phyloP scores from a whole-genome alignment of 768 basidiomycete genomes.

The Tubosaeta brunneosetosa region DNA sequence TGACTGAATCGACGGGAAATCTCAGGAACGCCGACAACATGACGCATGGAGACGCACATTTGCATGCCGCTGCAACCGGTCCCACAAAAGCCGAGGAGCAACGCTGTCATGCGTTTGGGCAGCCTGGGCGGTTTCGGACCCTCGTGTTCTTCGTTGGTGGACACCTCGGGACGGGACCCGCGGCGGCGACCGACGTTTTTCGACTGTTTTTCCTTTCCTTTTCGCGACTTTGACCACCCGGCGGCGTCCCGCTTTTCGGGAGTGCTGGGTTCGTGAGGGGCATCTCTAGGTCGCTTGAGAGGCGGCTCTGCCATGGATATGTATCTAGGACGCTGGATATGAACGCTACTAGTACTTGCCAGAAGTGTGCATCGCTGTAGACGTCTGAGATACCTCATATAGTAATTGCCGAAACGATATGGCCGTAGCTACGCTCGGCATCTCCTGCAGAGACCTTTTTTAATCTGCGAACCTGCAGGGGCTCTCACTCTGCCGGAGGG shows the following conservation, averaged over 20 bases:
- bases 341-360: background rate
- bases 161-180: conserved; percentile 31
- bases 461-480: background rate
- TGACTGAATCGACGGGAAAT: conserved; percentile 38
- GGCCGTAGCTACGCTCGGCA: too few relatives aligned
- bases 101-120: conserved; percentile 80
- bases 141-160: conserved; percentile 14
- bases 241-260: too few relatives aligned
- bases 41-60: conserved; percentile 55
- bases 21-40: background rate
- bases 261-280: too few relatives aligned
- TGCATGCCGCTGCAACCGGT: conserved; percentile 94
- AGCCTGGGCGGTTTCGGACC: conserved; percentile 48
- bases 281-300: conserved; percentile 6
- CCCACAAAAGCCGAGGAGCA: conserved; percentile 89
- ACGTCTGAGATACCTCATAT: background rate
- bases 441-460: too few relatives aligned
- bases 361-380: too few relatives aligned
- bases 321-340: background rate
- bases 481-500: too few relatives aligned
- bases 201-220: conserved; percentile 35
- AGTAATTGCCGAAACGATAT: background rate
- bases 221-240: conserved; percentile 31
- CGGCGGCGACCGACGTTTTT: conserved; percentile 38
- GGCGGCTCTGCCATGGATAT: background rate